Conservation (phyloP, 2,329 filamentous ascomycete genomes). For the Fusarium graminum region DNA sequence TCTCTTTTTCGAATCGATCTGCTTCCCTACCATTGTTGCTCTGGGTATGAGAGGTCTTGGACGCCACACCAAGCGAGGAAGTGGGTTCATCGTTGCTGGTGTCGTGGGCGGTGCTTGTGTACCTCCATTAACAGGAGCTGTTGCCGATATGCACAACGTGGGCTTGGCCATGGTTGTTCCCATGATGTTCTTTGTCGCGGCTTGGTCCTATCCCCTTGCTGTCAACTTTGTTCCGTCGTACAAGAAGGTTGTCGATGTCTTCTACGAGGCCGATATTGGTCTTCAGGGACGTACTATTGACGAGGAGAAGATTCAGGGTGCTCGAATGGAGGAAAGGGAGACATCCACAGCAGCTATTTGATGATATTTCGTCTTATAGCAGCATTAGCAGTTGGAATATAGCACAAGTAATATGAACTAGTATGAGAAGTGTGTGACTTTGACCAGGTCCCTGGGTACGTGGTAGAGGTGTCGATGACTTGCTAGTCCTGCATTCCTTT, state of each 20-base stretch:
- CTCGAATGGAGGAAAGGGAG: constrained; percentile 34
- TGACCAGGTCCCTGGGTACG: no score
- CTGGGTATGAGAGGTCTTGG: constrained; percentile 82
- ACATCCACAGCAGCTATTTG: constrained; percentile 1
- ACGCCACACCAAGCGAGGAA: constrained; percentile 81
- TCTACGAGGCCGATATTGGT: constrained; percentile 61
- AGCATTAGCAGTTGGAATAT: neutral
- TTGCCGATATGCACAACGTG: constrained; percentile 72
- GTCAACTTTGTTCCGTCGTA: constrained; percentile 78
- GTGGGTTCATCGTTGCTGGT: constrained; percentile 76
- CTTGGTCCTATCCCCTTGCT: constrained; percentile 68
- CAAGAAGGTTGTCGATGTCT: constrained; percentile 71
- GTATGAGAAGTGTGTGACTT: neutral
- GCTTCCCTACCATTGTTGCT: constrained; percentile 85
- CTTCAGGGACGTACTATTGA: constrained; percentile 49
- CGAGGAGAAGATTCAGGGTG: constrained; percentile 46
- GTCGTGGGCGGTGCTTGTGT: constrained; percentile 80
- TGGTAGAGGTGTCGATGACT: no score
- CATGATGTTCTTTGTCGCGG: constrained; percentile 68
- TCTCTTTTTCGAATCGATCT: constrained; percentile 84
- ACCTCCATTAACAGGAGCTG: constrained; percentile 77
- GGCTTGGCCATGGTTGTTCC: constrained; percentile 76
- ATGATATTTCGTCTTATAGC: neutral
- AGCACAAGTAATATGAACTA: neutral
- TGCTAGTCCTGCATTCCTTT: no score